Evolutionary conservation across 164 flowering plant genomes (phyloP).

Genomic region (Aristolochia californica): DNA sequence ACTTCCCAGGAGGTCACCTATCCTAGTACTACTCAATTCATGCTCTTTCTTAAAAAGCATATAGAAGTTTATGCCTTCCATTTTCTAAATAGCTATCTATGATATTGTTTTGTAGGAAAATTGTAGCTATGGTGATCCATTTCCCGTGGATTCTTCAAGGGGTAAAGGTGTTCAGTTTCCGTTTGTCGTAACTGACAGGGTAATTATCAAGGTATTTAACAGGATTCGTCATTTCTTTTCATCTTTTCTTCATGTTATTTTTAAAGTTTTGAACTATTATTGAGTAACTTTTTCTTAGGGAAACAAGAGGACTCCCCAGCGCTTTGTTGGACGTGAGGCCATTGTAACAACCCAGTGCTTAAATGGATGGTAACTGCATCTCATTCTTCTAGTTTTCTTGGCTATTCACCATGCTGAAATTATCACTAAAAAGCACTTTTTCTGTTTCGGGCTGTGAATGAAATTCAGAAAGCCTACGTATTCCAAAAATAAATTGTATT

Average conservation of each 20-base stretch:
- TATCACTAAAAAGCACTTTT: too few relatives aligned
- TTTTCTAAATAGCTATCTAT: too few relatives aligned
- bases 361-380: constrained; percentile 73
- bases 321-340: constrained; percentile 95
- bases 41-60: too few relatives aligned
- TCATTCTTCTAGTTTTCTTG: background rate
- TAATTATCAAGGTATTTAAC: constrained; percentile 63
- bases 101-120: constrained; percentile 45
- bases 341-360: constrained; percentile 92
- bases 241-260: too few relatives aligned
- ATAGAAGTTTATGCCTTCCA: too few relatives aligned
- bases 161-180: constrained; percentile 89
- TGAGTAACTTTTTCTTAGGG: constrained; percentile 41
- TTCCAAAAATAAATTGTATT: too few relatives aligned
- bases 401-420: too few relatives aligned
- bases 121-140: constrained; percentile 42
- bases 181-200: constrained; percentile 73
- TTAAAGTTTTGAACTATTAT: too few relatives aligned
- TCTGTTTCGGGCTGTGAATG: too few relatives aligned
- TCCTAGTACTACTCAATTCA: too few relatives aligned
- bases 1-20: too few relatives aligned
- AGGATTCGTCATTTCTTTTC: background rate
- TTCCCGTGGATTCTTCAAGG: constrained; percentile 41
- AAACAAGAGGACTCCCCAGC: constrained; percentile 86
- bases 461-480: too few relatives aligned